Base-by-base conservation (phyloP, 75 land plant species). In the Pseudotsuga menziesii region DNA sequence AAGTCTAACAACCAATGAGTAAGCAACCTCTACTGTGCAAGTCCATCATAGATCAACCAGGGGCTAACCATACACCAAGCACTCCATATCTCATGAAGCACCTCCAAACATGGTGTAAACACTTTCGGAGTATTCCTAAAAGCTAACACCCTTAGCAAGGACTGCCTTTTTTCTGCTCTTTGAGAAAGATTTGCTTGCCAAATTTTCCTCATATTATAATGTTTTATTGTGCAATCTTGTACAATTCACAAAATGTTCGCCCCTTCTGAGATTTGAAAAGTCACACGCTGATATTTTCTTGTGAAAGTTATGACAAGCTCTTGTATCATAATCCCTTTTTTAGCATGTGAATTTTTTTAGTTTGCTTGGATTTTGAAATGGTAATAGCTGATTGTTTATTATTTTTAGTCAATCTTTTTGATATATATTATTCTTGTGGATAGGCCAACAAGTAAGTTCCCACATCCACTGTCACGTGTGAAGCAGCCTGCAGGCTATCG, bases 371-470 rank as follows among this genome's bases (percentile, higher is more conserved):
- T 20, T 69, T 41, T 3, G n/a, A 8, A 39, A 20, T 19, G 25
- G 3, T 11, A 69, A n/a, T 41, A 20, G 72, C 11, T 69, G 15
- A 39, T 41, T 69, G 11, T n/a, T 36, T 41, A n/a, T 69, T 22
- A 69, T 69, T 69, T 39, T 17, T 11, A n/a, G n/a, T 69, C 23
- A 69, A 41, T 32, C 15, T 4, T 1, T 41, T 69, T 69, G 72
- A 69, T 69, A 20, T 69, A 3, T 66, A 17, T 76, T 56, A 14
- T 22, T 76, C n/a, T 32, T 25, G n/a, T 72, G 69, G 27, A 35
- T 20, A 97, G 99, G 85, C 93, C 99, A 64, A 97, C 99, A 22
- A 92, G 85, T 84, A 95, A 91, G 75, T 97, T 97, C 85, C 99
- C 99, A n/a, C 99, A 97, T 85, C 99, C 99, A 55, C 83, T 97